These are phyloP conservation scores for Trichosphaerium sp. DNA, from an alignment of 78 protist species.

Conservation along the genomic window DNA sequence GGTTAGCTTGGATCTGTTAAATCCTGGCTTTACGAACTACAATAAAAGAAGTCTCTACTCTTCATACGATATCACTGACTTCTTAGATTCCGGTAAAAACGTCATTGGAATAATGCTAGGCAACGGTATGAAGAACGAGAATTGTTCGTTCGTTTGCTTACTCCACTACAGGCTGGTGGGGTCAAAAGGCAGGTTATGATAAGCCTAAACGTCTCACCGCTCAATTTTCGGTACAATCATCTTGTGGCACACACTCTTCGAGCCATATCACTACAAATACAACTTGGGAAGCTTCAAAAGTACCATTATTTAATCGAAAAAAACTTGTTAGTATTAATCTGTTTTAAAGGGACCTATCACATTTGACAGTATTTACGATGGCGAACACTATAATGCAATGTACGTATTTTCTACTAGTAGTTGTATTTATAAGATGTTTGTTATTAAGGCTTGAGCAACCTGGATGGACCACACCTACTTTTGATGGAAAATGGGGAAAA, in stretches of 20 bases:
- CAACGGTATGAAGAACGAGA: constrained; percentile 2
- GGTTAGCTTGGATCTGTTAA: not conserved
- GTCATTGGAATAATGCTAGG: constrained; percentile 1
- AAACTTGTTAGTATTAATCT: too few relatives aligned
- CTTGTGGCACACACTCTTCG: not conserved
- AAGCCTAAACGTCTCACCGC: not conserved
- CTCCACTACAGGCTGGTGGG: not conserved
- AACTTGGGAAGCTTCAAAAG: not conserved
- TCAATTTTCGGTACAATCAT: not conserved
- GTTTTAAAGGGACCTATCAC: too few relatives aligned
- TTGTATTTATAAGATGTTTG: too few relatives aligned
- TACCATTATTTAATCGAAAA: too few relatives aligned
- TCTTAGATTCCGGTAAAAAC: not conserved
- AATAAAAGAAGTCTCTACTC: not conserved
- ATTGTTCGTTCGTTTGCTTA: not conserved
- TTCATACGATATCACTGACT: not conserved
- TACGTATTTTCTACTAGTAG: too few relatives aligned
- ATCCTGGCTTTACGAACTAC: not conserved
- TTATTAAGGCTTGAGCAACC: too few relatives aligned
- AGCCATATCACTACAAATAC: not conserved
- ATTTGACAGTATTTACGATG: constrained; percentile 4
- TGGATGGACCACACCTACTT: too few relatives aligned
- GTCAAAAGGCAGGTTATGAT: not conserved
- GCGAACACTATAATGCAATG: not conserved
- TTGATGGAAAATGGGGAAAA: too few relatives aligned